phyloP scores from a whole-genome alignment of 2,329 filamentous ascomycete species.

The Exophiala mesophila region DNA sequence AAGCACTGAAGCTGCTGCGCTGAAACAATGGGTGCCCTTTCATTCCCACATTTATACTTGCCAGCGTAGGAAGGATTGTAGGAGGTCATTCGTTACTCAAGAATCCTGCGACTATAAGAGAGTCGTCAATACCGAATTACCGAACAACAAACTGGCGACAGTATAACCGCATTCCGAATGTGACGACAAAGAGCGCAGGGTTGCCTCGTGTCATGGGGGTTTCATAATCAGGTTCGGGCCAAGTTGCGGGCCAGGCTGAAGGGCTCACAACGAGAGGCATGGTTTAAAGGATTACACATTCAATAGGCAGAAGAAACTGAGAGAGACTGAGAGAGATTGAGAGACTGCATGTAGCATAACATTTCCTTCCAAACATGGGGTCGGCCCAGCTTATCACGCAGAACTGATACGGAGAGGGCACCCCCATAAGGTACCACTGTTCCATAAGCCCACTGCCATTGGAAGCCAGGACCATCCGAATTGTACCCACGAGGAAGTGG shows the following conservation, averaged over 20 bases:
- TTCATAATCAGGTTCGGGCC: conserved; percentile 14
- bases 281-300: no score
- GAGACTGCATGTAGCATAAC: no score
- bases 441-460: no score
- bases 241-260: conserved; percentile 5
- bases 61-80: conserved; percentile 11
- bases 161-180: conserved; percentile 9
- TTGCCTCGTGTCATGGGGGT: conserved; percentile 11
- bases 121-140: conserved; percentile 14
- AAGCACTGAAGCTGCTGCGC: conserved; percentile 14
- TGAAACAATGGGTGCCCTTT: conserved; percentile 13
- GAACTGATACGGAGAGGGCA: no score
- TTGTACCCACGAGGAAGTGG: no score
- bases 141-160: conserved; percentile 10
- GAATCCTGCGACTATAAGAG: conserved; percentile 14
- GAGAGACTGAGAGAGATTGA: no score
- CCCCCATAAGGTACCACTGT: no score
- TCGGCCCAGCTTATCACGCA: no score
- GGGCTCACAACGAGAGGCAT: not conserved
- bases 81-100: conserved; percentile 11
- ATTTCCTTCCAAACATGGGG: no score
- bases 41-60: conserved; percentile 14
- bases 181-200: conserved; percentile 11
- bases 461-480: no score
- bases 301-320: no score